Percentiles rank a stretch among this genome's conserved stretches.
Evolutionary conservation across 345 rosid species (phyloP).

Genomic region (Eucalyptus pumila): DNA sequence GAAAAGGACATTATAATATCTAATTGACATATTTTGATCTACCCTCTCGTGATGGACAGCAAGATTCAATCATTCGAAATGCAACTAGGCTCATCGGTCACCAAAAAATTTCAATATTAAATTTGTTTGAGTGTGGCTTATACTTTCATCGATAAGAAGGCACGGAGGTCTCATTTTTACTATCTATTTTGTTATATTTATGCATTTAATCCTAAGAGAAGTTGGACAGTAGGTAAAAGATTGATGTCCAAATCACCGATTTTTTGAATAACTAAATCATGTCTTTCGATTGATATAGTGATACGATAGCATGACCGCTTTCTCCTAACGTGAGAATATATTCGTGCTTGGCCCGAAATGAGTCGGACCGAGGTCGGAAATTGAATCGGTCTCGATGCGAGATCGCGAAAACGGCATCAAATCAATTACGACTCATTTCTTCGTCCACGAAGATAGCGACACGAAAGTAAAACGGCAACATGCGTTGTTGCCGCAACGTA

Average conservation of each 20-base stretch:
- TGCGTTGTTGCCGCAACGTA: background rate
- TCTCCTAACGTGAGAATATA: background rate
- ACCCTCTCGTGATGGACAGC: accelerated
- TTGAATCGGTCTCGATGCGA: background rate
- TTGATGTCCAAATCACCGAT: background rate
- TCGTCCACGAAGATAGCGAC: background rate
- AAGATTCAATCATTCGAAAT: background rate
- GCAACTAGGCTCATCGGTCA: background rate
- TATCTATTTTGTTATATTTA: too few relatives aligned
- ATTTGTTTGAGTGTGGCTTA: too few relatives aligned
- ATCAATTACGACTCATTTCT: background rate
- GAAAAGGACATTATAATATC: background rate
- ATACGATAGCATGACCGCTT: accelerated
- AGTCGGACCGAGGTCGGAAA: background rate
- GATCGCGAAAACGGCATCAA: background rate
- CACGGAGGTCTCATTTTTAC: too few relatives aligned
- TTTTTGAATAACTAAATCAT: background rate
- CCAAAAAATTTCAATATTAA: background rate
- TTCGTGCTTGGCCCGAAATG: background rate
- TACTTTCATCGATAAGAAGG: too few relatives aligned
- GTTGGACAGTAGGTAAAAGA: too few relatives aligned
- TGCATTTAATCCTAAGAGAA: too few relatives aligned
- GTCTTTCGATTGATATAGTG: background rate
- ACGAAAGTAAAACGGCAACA: background rate
- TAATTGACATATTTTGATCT: background rate